Conservation (phyloP, 2,329 filamentous ascomycete species). For the Pseudogymnoascus pannorum region DNA sequence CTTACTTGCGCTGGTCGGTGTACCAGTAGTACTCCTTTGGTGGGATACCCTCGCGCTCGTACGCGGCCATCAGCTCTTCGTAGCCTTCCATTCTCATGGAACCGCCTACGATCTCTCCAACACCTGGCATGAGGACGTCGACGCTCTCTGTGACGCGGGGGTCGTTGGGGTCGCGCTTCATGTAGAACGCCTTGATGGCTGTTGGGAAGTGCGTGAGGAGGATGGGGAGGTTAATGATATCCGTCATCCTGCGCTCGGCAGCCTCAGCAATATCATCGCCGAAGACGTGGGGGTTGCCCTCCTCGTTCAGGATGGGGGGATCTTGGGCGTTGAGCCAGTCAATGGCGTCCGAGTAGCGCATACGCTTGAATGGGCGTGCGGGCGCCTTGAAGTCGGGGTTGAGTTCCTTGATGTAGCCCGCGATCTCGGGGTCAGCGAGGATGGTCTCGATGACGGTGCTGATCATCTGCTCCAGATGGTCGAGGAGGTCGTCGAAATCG, state of each 20-base stretch:
- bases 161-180: constrained; percentile 81
- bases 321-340: constrained; percentile 86
- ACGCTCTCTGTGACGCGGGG: constrained; percentile 85
- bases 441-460: constrained; percentile 69
- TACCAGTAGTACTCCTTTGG: constrained; percentile 95
- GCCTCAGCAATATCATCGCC: constrained; percentile 98
- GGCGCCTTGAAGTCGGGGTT: constrained; percentile 87
- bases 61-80: constrained; percentile 82
- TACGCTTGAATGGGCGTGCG: constrained; percentile 80
- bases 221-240: constrained; percentile 90
- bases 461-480: constrained; percentile 73
- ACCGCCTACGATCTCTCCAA: constrained; percentile 94
- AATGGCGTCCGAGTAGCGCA: constrained; percentile 92
- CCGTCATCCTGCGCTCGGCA: constrained; percentile 93
- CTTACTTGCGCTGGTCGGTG: constrained; percentile 90
- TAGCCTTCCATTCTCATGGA: constrained; percentile 94
- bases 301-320: constrained; percentile 76
- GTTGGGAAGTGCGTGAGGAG: constrained; percentile 95
- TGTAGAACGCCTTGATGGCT: constrained; percentile 99
- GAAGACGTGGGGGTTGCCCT: constrained; percentile 81
- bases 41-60: constrained; percentile 78
- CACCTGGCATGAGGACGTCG: constrained; percentile 79
- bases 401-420: constrained; percentile 69
- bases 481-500: constrained; percentile 79
- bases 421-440: constrained; percentile 65